phyloP scores from a whole-genome alignment of 1,284 basidiomycete species.

The Mycena sp. region DNA sequence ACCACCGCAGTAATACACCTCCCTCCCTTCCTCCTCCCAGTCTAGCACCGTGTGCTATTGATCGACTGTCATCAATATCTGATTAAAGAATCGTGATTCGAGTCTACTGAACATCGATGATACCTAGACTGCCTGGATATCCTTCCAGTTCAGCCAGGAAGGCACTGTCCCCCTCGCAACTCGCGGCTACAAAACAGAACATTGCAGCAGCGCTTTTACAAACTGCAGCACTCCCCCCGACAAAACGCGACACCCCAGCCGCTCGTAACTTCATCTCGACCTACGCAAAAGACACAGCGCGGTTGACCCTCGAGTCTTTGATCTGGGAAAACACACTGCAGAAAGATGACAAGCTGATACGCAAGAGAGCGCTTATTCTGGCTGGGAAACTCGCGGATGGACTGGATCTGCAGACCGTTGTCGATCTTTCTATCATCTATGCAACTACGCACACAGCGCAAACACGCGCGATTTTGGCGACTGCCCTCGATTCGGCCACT shows the following conservation, averaged over 20 bases:
- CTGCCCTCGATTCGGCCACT: conserved; percentile 46
- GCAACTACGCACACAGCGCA: conserved; percentile 53
- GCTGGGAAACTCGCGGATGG: conserved; percentile 60
- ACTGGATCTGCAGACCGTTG: conserved; percentile 60
- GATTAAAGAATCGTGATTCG: no score
- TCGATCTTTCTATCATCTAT: conserved; percentile 72
- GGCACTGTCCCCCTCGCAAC: conserved; percentile 61
- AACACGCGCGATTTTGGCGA: conserved; percentile 54
- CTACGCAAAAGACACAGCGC: conserved; percentile 65
- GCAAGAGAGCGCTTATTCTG: conserved; percentile 62
- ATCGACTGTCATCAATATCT: no score
- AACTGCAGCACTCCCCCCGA: conserved; percentile 55
- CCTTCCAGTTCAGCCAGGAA: conserved; percentile 62
- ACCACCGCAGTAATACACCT: no score
- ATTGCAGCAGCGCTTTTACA: conserved; percentile 57
- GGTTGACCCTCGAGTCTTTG: conserved; percentile 57
- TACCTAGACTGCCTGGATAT: conserved; percentile 48
- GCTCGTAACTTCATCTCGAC: conserved; percentile 62
- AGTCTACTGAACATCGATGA: no score
- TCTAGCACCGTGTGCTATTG: no score
- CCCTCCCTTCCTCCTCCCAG: no score
- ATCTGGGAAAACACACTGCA: conserved; percentile 60
- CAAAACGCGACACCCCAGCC: conserved; percentile 54
- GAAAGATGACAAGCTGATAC: conserved; percentile 55
- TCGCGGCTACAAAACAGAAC: conserved; percentile 56